Percentiles rank a stretch among this genome's conserved stretches.
These are phyloP conservation scores for Filobasidium floriforme DNA, from an alignment of 768 basidiomycete genomes.

Conservation along the genomic window DNA sequence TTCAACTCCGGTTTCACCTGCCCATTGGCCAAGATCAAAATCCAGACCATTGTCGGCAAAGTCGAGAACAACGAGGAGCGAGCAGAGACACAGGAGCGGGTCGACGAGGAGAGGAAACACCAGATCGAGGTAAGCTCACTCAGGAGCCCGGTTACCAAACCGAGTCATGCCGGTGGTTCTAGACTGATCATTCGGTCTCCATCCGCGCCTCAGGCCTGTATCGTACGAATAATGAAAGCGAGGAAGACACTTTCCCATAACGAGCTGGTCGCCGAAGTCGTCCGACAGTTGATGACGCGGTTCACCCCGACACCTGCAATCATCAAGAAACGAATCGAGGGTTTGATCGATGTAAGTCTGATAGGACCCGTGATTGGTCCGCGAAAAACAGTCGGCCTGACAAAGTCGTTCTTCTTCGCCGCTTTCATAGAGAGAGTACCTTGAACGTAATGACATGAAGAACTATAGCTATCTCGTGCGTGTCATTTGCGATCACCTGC, in stretches of 20 bases:
- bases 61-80: constrained; percentile 80
- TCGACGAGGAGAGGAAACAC: constrained; percentile 84
- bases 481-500: not conserved
- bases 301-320: constrained; percentile 77
- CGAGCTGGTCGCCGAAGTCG: constrained; percentile 83
- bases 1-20: constrained; percentile 78
- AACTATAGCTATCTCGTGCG: constrained; percentile 70
- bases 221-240: constrained; percentile 96
- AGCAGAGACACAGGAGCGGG: constrained; percentile 77
- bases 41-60: constrained; percentile 76
- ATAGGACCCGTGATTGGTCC: not conserved
- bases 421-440: constrained; percentile 74
- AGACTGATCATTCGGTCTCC: not conserved
- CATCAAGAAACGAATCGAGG: constrained; percentile 91
- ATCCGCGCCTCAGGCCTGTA: constrained; percentile 63
- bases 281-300: constrained; percentile 69
- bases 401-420: too few relatives aligned
- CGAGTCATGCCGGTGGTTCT: not conserved
- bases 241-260: constrained; percentile 80
- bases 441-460: constrained; percentile 80
- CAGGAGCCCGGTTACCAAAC: not conserved
- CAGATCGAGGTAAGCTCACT: constrained; percentile 67
- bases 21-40: constrained; percentile 83
- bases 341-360: constrained; percentile 72
- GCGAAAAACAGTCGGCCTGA: constrained; percentile 10